Evolutionary conservation across 768 basidiomycete species (phyloP), one percentile per base, ranked within the genome.

Genomic region (Goffeauzyma gilvescens): DNA sequence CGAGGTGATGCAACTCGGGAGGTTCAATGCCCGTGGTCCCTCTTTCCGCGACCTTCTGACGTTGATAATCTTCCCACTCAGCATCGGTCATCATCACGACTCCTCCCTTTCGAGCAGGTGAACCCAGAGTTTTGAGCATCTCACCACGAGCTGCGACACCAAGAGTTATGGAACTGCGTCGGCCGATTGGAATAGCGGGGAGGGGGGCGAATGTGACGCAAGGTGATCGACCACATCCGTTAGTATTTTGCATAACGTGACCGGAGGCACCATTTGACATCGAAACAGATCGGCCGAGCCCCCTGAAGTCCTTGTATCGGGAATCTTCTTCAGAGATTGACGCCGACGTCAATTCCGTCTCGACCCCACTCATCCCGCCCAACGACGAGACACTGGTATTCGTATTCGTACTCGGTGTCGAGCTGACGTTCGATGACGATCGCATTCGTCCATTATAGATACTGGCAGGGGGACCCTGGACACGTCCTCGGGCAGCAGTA

Each of bases 41-140:
- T 2, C 9, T 41, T 44, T 49, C 31, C 53, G 49, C 44, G 48
- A 31, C 32, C 41, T 50, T 38, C 42, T 47, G 46, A n/a, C n/a
- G n/a, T 42, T 55, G 55, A 41, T 61, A 61, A 30, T 45, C 38
- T 39, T 57, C 55, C 57, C 57, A 58, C 27, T 58, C 52, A 33
- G 46, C 50, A 44, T 58, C 57, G 1, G 43, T 54, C 57, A 58
- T 55, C 41, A 56, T 49, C 30, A 57, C 35, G 15, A 41, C 40
- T 20, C 18, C n/a, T 4, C 30, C 22, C 21, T 18, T 21, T 22
- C 41, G 44, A 3, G 45, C 48, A 6, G 45, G 40, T 27, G 44
- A 36, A 13, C 55, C 55, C 28, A 45, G 47, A 12, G 44, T 45
- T 34, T 44, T 45, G 25, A 62, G 34, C 31, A 62, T 43, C 24